phyloP scores from a whole-genome alignment of 176 grass and related monocot species.

The Eragrostis curvula region DNA sequence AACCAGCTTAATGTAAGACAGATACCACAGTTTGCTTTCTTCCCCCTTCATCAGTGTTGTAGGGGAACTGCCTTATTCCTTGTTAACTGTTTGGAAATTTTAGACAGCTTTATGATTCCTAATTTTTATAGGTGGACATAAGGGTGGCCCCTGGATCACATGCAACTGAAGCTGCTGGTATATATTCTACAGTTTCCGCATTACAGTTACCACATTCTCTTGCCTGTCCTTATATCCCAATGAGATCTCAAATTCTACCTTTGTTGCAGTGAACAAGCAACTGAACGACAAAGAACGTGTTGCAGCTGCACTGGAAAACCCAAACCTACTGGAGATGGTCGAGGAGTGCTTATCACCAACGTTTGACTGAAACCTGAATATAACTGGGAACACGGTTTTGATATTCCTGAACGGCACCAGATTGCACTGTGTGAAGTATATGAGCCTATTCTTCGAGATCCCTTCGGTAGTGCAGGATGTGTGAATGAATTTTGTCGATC shows the following conservation, averaged over 20 bases:
- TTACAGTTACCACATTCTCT: not conserved
- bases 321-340: constrained; percentile 74
- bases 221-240: constrained; percentile 7
- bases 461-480: not conserved
- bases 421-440: not conserved
- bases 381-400: not conserved
- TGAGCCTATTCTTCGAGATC: not conserved
- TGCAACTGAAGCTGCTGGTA: constrained; percentile 90
- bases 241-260: not conserved
- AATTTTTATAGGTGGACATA: constrained; percentile 74
- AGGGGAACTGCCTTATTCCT: not conserved
- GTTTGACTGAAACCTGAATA: constrained; percentile 61
- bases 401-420: not conserved
- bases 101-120: constrained; percentile 14
- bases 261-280: constrained; percentile 92
- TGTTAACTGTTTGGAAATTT: not conserved
- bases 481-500: constrained; percentile 25
- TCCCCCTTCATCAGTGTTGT: not conserved
- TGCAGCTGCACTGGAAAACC: constrained; percentile 84
- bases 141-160: constrained; percentile 87
- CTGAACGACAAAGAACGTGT: constrained; percentile 97
- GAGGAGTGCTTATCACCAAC: constrained; percentile 82
- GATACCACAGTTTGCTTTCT: not conserved
- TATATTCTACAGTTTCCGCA: not conserved
- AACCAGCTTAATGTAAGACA: too few species aligned